These are phyloP conservation scores for Gymnopilus junonius DNA, from an alignment of 768 basidiomycete genomes.

Conservation along the genomic window DNA sequence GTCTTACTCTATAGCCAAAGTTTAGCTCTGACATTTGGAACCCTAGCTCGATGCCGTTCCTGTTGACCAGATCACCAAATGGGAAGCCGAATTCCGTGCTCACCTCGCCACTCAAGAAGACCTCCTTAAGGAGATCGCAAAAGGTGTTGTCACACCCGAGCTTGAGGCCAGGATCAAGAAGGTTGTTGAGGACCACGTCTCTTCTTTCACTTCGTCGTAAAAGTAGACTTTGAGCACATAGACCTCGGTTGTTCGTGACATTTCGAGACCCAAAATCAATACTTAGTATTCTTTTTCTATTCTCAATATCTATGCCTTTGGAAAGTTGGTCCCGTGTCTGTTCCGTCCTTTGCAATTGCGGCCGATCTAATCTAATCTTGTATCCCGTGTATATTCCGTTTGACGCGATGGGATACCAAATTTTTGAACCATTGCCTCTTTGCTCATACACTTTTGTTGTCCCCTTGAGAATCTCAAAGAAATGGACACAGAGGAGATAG, in stretches of 20 bases:
- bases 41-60: constrained; percentile 89
- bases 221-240: constrained; percentile 31
- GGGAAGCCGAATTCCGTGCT: constrained; percentile 92
- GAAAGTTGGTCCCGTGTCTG: neutral
- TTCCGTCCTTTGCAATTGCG: no score
- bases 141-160: constrained; percentile 85
- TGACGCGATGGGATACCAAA: neutral
- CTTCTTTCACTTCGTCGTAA: constrained; percentile 73
- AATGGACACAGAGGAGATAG: constrained; percentile 56
- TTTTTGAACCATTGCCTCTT: constrained; percentile 3
- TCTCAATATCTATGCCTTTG: neutral
- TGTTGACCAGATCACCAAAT: constrained; percentile 91
- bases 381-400: constrained; percentile 24
- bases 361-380: constrained; percentile 24
- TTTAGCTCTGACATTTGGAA: constrained; percentile 3
- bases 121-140: constrained; percentile 85
- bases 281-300: constrained; percentile 22
- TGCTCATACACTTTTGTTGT: neutral
- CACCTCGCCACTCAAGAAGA: constrained; percentile 77
- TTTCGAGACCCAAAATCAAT: constrained; percentile 38
- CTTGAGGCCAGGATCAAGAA: constrained; percentile 95
- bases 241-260: constrained; percentile 28
- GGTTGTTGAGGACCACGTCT: constrained; percentile 88
- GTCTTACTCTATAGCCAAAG: neutral
- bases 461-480: constrained; percentile 6